Evolutionary conservation across 371 early-diverging fungal species (phyloP).

Genomic region (Fennellomyces sp.): DNA sequence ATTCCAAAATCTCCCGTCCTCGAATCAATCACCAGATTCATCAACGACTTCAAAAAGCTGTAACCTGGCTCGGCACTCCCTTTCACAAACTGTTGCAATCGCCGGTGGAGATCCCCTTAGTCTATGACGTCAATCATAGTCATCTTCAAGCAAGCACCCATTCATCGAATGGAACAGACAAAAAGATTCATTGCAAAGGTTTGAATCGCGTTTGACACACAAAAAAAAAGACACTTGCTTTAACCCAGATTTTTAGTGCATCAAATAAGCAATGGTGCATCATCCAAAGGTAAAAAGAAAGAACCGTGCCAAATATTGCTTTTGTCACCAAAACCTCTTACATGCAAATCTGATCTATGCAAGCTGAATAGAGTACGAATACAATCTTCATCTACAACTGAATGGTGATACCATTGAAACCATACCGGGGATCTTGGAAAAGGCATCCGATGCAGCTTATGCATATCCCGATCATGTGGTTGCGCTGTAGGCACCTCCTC

Average conservation of each 20-base stretch:
- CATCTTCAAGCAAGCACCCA: constrained; percentile 5
- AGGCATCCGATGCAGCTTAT: not conserved
- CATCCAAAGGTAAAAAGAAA: constrained; percentile 6
- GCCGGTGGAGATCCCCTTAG: not conserved
- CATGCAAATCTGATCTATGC: not conserved
- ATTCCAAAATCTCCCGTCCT: not conserved
- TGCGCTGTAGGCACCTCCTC: not conserved
- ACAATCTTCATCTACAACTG: constrained; percentile 2
- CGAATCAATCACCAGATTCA: not conserved
- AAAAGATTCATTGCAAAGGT: not conserved
- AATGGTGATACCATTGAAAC: constrained; percentile 1
- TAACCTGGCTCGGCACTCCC: constrained; percentile 14
- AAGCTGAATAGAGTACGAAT: constrained; percentile 7
- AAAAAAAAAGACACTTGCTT: not conserved
- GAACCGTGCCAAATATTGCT: not conserved
- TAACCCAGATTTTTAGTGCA: not conserved
- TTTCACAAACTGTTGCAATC: constrained; percentile 1
- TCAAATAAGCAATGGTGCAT: constrained; percentile 18
- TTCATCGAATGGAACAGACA: not conserved
- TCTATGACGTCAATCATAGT: constrained; percentile 4
- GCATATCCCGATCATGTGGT: not conserved
- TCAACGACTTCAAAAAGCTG: not conserved
- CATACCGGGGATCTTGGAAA: constrained; percentile 1
- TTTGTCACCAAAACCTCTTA: not conserved
- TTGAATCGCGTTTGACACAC: not conserved